These are phyloP conservation scores for Cladophialophora chaetospira DNA, from an alignment of 2,329 filamentous ascomycete genomes.

Conservation along the genomic window DNA sequence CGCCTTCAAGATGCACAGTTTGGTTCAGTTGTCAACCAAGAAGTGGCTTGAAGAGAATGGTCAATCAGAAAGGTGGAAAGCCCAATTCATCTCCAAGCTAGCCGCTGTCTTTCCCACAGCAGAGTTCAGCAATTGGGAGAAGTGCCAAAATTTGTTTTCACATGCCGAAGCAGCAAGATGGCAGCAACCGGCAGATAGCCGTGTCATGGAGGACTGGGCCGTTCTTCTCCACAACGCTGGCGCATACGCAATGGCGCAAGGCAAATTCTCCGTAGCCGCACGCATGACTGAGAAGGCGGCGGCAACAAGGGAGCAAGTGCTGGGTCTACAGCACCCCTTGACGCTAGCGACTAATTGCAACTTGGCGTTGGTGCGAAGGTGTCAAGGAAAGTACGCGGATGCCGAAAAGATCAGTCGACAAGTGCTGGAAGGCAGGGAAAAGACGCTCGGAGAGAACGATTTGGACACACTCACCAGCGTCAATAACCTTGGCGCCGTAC, in stretches of 20 bases:
- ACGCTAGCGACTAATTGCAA: conserved; percentile 28
- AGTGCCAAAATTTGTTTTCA: conserved; percentile 34
- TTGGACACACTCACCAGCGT: conserved; percentile 19
- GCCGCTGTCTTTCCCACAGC: conserved; percentile 29
- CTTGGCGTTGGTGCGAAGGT: conserved; percentile 21
- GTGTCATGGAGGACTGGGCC: conserved; percentile 11
- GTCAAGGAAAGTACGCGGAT: conserved; percentile 26
- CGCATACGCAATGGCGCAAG: neutral
- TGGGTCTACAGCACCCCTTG: conserved; percentile 24
- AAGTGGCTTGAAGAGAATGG: neutral
- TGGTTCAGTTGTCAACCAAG: neutral
- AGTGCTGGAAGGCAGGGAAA: neutral
- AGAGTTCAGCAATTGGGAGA: conserved; percentile 34
- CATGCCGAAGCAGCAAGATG: conserved; percentile 32
- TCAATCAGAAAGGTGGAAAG: neutral
- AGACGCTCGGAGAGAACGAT: neutral
- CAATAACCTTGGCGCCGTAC: conserved; percentile 16
- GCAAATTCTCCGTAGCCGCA: conserved; percentile 13
- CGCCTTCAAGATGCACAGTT: neutral
- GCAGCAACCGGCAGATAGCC: conserved; percentile 6
- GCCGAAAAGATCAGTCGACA: conserved; percentile 29
- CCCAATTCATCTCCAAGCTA: neutral
- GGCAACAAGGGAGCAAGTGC: conserved; percentile 13
- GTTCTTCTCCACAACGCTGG: conserved; percentile 3
- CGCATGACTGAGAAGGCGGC: conserved; percentile 1